Conservation (phyloP, 257 asterid species). For the Jacaranda mimosifolia region DNA sequence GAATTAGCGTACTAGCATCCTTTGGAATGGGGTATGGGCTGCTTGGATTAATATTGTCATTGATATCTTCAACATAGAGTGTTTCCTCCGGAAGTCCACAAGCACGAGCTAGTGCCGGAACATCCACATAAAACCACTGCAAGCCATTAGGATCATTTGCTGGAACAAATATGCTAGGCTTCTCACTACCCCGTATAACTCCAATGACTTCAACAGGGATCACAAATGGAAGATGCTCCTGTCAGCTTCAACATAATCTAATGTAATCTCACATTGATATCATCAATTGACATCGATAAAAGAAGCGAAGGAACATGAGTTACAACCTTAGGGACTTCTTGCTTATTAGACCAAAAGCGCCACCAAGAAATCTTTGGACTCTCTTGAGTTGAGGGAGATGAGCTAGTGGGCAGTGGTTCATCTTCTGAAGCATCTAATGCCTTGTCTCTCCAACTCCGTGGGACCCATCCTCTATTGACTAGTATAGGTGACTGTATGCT, state of each 20-base stretch:
- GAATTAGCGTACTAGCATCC: slow-evolving; percentile 70
- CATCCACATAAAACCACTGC: slow-evolving; percentile 97
- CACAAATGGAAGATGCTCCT: slow-evolving; percentile 59
- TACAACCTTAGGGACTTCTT: slow-evolving; percentile 50
- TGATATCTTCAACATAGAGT: slow-evolving; percentile 77
- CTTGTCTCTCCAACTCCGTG: slow-evolving; percentile 93
- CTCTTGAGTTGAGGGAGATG: slow-evolving; percentile 53
- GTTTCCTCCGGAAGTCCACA: slow-evolving; percentile 83
- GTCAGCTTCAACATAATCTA: slow-evolving; percentile 43
- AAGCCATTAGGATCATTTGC: slow-evolving; percentile 79
- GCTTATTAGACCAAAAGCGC: slow-evolving; percentile 68
- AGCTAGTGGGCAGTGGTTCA: slow-evolving; percentile 41
- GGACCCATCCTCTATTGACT: slow-evolving; percentile 99
- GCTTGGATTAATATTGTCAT: slow-evolving; percentile 75
- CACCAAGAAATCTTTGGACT: slow-evolving; percentile 58
- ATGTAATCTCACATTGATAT: slow-evolving; percentile 38
- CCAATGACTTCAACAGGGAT: slow-evolving; percentile 71
- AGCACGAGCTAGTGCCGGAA: slow-evolving; percentile 76
- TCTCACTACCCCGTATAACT: slow-evolving; percentile 89
- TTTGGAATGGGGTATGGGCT: slow-evolving; percentile 91
- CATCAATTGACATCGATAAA: slow-evolving; percentile 11
- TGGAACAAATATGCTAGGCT: slow-evolving; percentile 94
- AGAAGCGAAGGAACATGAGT: slow-evolving; percentile 34
- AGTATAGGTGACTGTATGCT: slow-evolving; percentile 75
- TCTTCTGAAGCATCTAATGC: slow-evolving; percentile 49